These are phyloP conservation scores for Candida morakotiae DNA, from an alignment of 805 yeast species.

Conservation along the genomic window DNA sequence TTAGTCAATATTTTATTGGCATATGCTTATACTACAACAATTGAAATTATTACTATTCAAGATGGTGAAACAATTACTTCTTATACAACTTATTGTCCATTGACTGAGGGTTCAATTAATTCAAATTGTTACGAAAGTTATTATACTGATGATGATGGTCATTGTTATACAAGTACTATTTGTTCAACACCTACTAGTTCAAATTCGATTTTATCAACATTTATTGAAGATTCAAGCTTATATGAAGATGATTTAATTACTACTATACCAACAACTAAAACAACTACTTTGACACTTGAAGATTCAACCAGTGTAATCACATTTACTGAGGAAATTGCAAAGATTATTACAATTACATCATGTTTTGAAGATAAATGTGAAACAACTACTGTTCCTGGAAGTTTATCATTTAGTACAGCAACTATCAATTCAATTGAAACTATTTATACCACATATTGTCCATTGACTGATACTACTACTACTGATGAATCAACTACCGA, in stretches of 20 bases:
- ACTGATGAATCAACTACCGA: background rate
- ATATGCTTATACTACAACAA: conserved; percentile 2
- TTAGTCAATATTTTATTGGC: conserved; percentile 11
- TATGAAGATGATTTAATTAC: background rate
- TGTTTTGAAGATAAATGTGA: conserved; percentile 29
- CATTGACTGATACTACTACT: conserved; percentile 14
- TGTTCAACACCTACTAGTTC: background rate
- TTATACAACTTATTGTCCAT: background rate
- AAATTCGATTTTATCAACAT: background rate
- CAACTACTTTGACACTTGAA: conserved; percentile 1
- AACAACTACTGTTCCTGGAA: conserved; percentile 17
- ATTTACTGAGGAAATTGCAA: conserved; percentile 14
- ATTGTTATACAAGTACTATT: background rate
- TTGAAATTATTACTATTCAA: background rate
- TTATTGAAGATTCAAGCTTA: background rate
- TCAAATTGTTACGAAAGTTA: background rate
- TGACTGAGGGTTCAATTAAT: background rate
- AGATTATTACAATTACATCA: conserved; percentile 34
- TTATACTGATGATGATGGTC: background rate
- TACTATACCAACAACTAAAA: background rate
- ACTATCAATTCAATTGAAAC: conserved; percentile 24
- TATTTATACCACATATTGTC: conserved; percentile 37
- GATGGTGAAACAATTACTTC: background rate
- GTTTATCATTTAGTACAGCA: conserved; percentile 9
- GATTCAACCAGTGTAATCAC: conserved; percentile 4